Percentiles rank a stretch among this genome's conserved stretches.
phyloP scores from a whole-genome alignment of 306 rosid species.

The Cotoneaster glaucophyllus region DNA sequence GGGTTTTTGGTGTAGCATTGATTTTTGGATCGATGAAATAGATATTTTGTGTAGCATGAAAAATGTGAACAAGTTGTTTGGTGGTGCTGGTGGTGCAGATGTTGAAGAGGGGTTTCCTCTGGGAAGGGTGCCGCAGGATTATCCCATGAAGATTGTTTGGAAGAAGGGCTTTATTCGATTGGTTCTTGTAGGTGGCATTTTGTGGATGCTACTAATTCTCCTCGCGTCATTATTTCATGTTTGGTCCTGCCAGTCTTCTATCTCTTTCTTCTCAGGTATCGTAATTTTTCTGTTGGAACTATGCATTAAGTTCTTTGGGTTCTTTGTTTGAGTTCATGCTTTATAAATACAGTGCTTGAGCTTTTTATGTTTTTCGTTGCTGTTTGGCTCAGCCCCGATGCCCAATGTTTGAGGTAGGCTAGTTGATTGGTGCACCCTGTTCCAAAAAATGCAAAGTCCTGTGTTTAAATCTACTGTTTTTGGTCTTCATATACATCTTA shows the following conservation, averaged over 20 bases:
- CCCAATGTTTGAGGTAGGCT: background rate
- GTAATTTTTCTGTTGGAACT: background rate
- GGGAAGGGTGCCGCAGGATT: conserved; percentile 57
- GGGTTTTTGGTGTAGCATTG: background rate
- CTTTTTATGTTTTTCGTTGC: background rate
- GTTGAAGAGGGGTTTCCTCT: conserved; percentile 48
- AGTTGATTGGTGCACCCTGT: background rate
- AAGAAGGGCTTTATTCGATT: conserved; percentile 84
- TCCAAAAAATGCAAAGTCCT: background rate
- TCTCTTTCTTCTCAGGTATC: conserved; percentile 75
- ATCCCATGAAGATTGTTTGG: conserved; percentile 76
- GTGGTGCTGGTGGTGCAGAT: conserved; percentile 47
- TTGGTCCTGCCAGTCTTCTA: conserved; percentile 87
- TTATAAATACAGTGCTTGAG: background rate
- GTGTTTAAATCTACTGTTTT: background rate
- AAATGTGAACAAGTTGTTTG: conserved; percentile 8
- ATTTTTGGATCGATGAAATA: background rate
- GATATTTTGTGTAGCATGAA: conserved; percentile 1
- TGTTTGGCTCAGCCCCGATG: background rate
- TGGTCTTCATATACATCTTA: background rate
- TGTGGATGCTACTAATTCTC: conserved; percentile 91
- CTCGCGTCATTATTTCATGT: conserved; percentile 72
- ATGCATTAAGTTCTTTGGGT: conserved; percentile 6
- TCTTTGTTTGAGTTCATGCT: conserved; percentile 10
- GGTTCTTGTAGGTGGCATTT: conserved; percentile 77